These are phyloP conservation scores for Monascus purpureus DNA, from an alignment of 495 filamentous ascomycete species.

Conservation along the genomic window DNA sequence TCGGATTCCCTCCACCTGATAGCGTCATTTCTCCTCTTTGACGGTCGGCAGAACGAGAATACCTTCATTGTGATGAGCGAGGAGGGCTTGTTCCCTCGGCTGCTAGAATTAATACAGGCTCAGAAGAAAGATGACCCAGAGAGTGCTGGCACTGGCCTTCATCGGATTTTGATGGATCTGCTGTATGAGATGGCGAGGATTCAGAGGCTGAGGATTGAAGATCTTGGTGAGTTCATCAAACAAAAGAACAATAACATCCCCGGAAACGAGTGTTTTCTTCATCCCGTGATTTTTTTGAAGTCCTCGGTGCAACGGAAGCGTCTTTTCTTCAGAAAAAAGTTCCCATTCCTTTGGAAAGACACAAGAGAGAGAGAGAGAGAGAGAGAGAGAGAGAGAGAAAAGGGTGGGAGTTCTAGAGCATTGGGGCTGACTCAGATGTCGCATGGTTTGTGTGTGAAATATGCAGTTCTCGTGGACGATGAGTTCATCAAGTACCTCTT, in stretches of 20 bases:
- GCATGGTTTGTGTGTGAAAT: not conserved
- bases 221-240: conserved; percentile 44
- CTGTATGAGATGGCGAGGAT: conserved; percentile 96
- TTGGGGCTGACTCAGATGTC: not conserved
- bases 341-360: too few relatives aligned
- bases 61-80: conserved; percentile 78
- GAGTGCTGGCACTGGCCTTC: conserved; percentile 51
- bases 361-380: too few relatives aligned
- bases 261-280: not conserved
- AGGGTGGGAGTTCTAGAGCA: not conserved
- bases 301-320: too few relatives aligned
- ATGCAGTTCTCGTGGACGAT: conserved; percentile 57
- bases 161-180: conserved; percentile 72
- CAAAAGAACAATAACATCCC: not conserved
- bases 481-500: conserved; percentile 75
- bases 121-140: conserved; percentile 43
- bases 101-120: conserved; percentile 67
- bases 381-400: conserved; percentile 1
- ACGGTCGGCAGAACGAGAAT: conserved; percentile 64
- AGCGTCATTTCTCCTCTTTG: conserved; percentile 76
- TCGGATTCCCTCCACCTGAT: conserved; percentile 65
- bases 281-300: not conserved
- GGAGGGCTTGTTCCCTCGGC: conserved; percentile 67
- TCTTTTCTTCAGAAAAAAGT: too few relatives aligned
- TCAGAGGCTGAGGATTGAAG: conserved; percentile 63